Evolutionary conservation across 768 basidiomycete genomes (phyloP).

Genomic region (Pisolithus marmoratus): DNA sequence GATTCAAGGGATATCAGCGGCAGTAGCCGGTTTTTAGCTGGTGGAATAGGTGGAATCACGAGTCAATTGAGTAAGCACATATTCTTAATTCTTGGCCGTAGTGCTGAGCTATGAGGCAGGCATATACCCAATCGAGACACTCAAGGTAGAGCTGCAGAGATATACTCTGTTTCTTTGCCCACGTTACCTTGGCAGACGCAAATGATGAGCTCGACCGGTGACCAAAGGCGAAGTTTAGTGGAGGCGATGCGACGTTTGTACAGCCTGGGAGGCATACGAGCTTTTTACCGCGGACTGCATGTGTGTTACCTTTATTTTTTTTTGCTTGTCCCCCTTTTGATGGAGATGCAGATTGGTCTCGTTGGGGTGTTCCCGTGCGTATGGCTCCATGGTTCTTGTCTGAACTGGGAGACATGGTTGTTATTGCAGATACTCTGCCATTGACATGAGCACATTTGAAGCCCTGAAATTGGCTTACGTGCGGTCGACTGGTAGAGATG

Average conservation of each 20-base stretch:
- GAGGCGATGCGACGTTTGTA: constrained; percentile 71
- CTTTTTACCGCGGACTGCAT: constrained; percentile 87
- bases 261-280: constrained; percentile 68
- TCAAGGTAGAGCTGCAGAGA: constrained; percentile 55
- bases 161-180: not conserved
- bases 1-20: constrained; percentile 88
- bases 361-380: constrained; percentile 93
- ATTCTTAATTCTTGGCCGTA: constrained; percentile 4
- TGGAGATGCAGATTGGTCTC: constrained; percentile 69
- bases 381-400: not conserved
- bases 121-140: constrained; percentile 94
- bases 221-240: constrained; percentile 50
- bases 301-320: constrained; percentile 44
- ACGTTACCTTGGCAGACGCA: constrained; percentile 53
- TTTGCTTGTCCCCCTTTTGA: constrained; percentile 8
- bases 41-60: constrained; percentile 91
- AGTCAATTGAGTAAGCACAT: constrained; percentile 77
- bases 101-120: constrained; percentile 40
- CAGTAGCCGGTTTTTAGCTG: constrained; percentile 87
- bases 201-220: constrained; percentile 87
- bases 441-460: constrained; percentile 97
- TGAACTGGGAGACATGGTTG: constrained; percentile 2
- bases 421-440: constrained; percentile 70
- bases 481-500: constrained; percentile 79
- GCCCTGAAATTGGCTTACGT: constrained; percentile 89